Evolutionary conservation across 1,284 basidiomycete genomes (phyloP), one percentile per base, ranked within the genome.

Genomic region (Acaromyces ingoldii): DNA sequence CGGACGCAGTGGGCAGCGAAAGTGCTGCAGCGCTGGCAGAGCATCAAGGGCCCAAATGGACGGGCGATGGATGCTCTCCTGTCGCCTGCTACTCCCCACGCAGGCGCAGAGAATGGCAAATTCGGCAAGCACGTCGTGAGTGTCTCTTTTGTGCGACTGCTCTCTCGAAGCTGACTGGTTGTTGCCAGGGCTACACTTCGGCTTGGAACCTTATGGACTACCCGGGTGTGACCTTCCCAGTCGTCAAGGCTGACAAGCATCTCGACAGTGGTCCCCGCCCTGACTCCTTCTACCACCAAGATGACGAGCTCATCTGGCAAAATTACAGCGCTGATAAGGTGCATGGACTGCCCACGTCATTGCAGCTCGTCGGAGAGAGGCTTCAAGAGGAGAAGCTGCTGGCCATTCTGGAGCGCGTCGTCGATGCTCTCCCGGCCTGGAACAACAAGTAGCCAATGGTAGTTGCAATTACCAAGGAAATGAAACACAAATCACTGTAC

Each of bases 121-220:
- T 61, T 44, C 49, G 58, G 38, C 7, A 40, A 63, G 17, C 61
- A 65, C 49, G 57, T 63, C 48, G n/a, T n/a, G n/a, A n/a, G n/a
- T n/a, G n/a, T n/a, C n/a, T n/a, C n/a, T n/a, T n/a, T n/a, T n/a
- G n/a, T n/a, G n/a, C n/a, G n/a, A n/a, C n/a, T n/a, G n/a, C n/a
- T n/a, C n/a, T n/a, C n/a, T n/a, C n/a, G n/a, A n/a, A n/a, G n/a
- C n/a, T n/a, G n/a, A n/a, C n/a, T n/a, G n/a, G n/a, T n/a, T n/a
- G n/a, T n/a, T n/a, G n/a, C n/a, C n/a, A n/a, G n/a, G 58, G 59
- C 42, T 63, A 60, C 41, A 65, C 63, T 24, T 60, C 57, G n/a
- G 42, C 43, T 19, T 65, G 63, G 63, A 65, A 65, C 36, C 45
- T 65, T 21, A 61, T 65, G 61, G 62, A 65, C 38, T 51, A 49